Base-by-base conservation (phyloP, 1,284 basidiomycete species). In the Irpex sp. region DNA sequence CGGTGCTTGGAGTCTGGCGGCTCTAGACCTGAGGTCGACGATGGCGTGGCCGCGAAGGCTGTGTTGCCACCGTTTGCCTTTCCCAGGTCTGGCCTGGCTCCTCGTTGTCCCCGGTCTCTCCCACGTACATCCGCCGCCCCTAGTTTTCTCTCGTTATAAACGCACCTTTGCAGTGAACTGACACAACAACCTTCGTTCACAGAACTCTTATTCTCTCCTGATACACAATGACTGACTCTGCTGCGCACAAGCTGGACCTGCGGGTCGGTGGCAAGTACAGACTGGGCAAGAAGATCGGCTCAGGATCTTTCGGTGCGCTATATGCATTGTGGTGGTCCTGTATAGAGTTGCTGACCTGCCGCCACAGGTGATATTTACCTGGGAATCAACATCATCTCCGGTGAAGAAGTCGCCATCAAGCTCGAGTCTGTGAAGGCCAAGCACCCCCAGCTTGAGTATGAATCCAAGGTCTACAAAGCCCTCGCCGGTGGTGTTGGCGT, bases 321-420 rank as follows among this genome's bases (percentile, higher is more conserved):
- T 50, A n/a, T n/a, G 13, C 46, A 19, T 55, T 61, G 1, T 13
- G n/a, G 19, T 33, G 5, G 11, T 9, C 19, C 11, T 36, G 21
- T 35, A 21, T 8, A 43, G 11, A 8, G 36, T 63, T 17, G 17
- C 59, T 64, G 17, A 61, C 60, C 21, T 62, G 15, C 49, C 17
- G 9, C 4, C 13, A 26, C 53, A 96, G 95, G 95, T 79, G 97
- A 99, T 75, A 99, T 99, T 77, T 99, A 98, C 78, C 93, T 99
- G 65, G 97, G 97, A 66, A 96, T 98, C 78, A 98, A 99, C 85
- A 98, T 99, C 81, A 98, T 99, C 76, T 98, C 96, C n/a, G 97
- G 97, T 58, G 96, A 99, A 77, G 97, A 98, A 77, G 97, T 99
- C 64, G 97, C 96, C 74, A 98, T 99, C 87, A 99, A 99, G 82